Percentiles rank a stretch among this genome's conserved stretches.
Conservation (phyloP, 352 stramenopile genomes). For the Plasmopara muralis region DNA sequence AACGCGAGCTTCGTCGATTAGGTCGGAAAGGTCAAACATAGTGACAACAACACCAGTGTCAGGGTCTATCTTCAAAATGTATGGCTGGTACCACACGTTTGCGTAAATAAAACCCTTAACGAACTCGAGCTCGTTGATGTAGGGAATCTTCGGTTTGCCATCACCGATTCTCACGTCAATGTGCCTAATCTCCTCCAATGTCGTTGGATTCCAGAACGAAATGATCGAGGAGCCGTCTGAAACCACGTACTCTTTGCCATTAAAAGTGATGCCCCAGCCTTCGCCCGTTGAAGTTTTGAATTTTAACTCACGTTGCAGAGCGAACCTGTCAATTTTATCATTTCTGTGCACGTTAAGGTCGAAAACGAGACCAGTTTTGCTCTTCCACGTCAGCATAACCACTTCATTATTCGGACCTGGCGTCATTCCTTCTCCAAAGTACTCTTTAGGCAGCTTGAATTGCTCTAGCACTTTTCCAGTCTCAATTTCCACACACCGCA, state of each 20-base stretch:
- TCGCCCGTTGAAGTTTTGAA: conserved; percentile 74
- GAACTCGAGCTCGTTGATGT: conserved; percentile 92
- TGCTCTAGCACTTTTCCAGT: conserved; percentile 72
- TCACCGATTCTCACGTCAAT: conserved; percentile 53
- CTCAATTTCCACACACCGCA: conserved; percentile 83
- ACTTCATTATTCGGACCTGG: conserved; percentile 59
- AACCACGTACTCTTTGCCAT: conserved; percentile 53
- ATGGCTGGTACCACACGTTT: conserved; percentile 93
- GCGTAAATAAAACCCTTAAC: conserved; percentile 90
- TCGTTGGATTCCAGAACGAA: conserved; percentile 88
- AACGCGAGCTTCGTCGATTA: conserved; percentile 57
- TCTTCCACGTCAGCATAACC: conserved; percentile 91
- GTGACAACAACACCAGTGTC: conserved; percentile 71
- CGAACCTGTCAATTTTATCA: conserved; percentile 15
- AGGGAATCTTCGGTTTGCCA: conserved; percentile 33
- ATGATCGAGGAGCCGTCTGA: conserved; percentile 88
- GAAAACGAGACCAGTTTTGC: conserved; percentile 85
- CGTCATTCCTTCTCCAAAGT: conserved; percentile 91
- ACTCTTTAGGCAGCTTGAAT: conserved; percentile 42
- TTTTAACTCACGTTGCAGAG: conserved; percentile 51
- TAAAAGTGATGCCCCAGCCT: conserved; percentile 92
- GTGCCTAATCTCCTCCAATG: conserved; percentile 61
- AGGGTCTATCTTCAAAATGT: conserved; percentile 91
- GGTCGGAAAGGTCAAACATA: conserved; percentile 79
- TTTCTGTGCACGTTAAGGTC: conserved; percentile 34